Conservation (phyloP, 1,139 yeast species). For the Taiozyma sp. region DNA sequence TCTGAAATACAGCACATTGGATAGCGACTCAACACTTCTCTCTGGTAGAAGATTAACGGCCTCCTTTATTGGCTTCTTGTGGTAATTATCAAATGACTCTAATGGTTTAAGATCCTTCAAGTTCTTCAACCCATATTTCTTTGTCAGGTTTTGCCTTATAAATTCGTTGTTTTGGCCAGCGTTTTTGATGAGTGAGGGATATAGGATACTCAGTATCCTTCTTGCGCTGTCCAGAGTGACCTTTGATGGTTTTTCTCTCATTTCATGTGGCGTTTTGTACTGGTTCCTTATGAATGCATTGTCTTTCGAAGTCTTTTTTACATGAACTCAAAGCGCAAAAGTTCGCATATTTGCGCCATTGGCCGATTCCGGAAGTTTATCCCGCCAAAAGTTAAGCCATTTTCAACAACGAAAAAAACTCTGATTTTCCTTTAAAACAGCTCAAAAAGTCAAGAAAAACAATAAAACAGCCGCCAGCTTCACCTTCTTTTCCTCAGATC, state of each 20-base stretch:
- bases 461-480: background rate
- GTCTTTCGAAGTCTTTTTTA: background rate
- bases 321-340: background rate
- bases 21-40: constrained; percentile 3
- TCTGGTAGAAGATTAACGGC: constrained; percentile 3
- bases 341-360: background rate
- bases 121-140: background rate
- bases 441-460: background rate
- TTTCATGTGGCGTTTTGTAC: background rate
- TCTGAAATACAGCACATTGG: constrained; percentile 31
- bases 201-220: background rate
- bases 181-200: background rate
- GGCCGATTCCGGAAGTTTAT: background rate
- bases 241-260: background rate
- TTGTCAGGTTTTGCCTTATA: background rate
- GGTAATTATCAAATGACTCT: background rate
- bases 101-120: background rate
- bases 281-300: background rate
- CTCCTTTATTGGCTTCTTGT: background rate
- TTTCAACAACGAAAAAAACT: background rate
- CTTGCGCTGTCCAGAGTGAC: background rate
- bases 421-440: background rate
- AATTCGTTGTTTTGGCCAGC: background rate
- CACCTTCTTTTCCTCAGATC: background rate
- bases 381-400: background rate